Evolutionary conservation across 805 yeast species (phyloP).

Genomic region (Candida koratica): DNA sequence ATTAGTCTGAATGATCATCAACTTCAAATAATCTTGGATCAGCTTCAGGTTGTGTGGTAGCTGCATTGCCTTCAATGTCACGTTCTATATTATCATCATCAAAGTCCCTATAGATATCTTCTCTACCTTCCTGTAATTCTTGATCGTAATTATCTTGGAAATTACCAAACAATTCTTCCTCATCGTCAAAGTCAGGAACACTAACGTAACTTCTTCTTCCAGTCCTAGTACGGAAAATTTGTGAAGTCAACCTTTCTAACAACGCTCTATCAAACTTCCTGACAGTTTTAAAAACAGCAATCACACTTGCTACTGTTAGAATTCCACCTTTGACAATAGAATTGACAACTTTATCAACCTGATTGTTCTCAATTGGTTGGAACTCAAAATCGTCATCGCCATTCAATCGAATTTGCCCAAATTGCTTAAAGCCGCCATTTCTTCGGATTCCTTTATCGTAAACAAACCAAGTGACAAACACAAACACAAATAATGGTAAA

Average conservation of each 20-base stretch:
- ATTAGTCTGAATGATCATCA: conserved; percentile 15
- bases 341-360: conserved; percentile 57
- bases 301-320: conserved; percentile 37
- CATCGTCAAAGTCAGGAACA: conserved; percentile 38
- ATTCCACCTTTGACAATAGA: conserved; percentile 57
- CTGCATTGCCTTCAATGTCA: conserved; percentile 10
- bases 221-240: conserved; percentile 34
- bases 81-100: conserved; percentile 19
- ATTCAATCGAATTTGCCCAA: conserved; percentile 84
- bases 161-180: conserved; percentile 39
- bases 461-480: conserved; percentile 59
- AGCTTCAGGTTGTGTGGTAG: conserved; percentile 5
- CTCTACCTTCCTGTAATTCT: conserved; percentile 30
- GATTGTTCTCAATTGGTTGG: conserved; percentile 59
- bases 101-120: conserved; percentile 16
- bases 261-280: conserved; percentile 31
- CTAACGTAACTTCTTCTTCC: conserved; percentile 39
- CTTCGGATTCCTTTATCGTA: conserved; percentile 78
- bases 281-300: conserved; percentile 33
- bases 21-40: conserved; percentile 16
- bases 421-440: conserved; percentile 69
- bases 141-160: conserved; percentile 40
- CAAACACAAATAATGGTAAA: conserved; percentile 54
- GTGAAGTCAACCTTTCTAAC: conserved; percentile 28
- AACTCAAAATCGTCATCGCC: conserved; percentile 57